Evolutionary conservation across 108 stramenopile genomes (phyloP).

Genomic region (Cyclotella cryptica): DNA sequence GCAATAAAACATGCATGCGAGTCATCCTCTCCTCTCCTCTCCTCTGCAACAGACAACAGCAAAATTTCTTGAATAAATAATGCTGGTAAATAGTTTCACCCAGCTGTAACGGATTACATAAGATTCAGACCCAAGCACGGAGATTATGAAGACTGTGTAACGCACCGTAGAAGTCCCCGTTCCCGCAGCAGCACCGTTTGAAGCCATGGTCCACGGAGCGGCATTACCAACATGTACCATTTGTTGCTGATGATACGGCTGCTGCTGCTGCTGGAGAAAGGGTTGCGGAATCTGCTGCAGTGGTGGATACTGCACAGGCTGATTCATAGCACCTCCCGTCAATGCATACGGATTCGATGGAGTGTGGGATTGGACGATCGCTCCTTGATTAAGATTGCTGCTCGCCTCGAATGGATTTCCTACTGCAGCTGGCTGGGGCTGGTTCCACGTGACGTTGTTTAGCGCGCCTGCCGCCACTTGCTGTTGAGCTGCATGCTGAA

Average conservation of each 20-base stretch:
- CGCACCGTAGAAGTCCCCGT: background rate
- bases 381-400: background rate
- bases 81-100: no score
- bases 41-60: no score
- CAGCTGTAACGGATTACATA: background rate
- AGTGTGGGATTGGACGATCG: background rate
- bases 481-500: background rate
- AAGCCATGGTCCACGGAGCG: conserved; percentile 2
- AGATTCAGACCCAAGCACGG: background rate
- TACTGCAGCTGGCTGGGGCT: background rate
- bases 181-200: background rate
- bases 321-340: background rate
- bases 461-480: background rate
- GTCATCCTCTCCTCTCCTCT: no score
- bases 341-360: conserved; percentile 14
- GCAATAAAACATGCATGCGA: no score
- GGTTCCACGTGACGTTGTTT: background rate
- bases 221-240: conserved; percentile 1
- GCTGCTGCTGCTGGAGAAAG: conserved; percentile 22
- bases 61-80: no score
- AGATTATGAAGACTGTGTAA: background rate
- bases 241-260: conserved; percentile 8
- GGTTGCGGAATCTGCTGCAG: conserved; percentile 22
- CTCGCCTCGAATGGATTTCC: background rate
- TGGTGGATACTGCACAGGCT: conserved; percentile 8